Conservation (phyloP, 257 asterid genomes). For the Jaltomata sinuosa region DNA sequence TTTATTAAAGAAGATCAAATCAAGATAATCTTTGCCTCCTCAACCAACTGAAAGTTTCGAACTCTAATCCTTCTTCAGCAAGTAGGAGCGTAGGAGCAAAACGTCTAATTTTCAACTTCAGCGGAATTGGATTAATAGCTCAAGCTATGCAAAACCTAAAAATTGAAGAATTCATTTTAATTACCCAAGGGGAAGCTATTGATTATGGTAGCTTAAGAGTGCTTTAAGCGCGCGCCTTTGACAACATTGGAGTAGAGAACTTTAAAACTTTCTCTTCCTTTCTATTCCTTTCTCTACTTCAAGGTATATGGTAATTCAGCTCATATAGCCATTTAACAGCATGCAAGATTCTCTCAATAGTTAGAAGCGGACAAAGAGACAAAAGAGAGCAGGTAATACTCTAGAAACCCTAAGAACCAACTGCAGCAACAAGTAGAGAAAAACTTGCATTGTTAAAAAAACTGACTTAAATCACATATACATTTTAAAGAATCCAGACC, state of each 20-base stretch:
- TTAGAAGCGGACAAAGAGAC: background rate
- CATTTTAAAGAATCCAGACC: slow-evolving; percentile 29
- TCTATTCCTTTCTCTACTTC: background rate
- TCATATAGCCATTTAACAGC: background rate
- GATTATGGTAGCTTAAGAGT: too few species aligned
- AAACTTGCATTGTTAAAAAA: background rate
- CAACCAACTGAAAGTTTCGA: background rate
- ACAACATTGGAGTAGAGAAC: too few species aligned
- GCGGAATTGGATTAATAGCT: background rate
- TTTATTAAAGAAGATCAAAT: background rate
- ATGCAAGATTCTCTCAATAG: background rate
- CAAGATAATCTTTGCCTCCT: background rate
- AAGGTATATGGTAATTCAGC: background rate
- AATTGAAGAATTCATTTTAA: background rate
- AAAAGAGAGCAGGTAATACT: background rate
- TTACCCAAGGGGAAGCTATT: background rate
- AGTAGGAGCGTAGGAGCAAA: background rate
- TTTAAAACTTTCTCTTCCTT: background rate
- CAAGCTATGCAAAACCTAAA: background rate
- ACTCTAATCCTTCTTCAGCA: background rate
- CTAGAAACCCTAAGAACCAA: background rate
- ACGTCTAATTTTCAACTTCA: background rate
- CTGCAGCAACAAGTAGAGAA: background rate
- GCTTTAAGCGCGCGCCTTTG: too few species aligned
- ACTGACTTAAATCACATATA: background rate